Conservation (phyloP, 2,329 filamentous ascomycete species). For the Ophiostoma australiae region DNA sequence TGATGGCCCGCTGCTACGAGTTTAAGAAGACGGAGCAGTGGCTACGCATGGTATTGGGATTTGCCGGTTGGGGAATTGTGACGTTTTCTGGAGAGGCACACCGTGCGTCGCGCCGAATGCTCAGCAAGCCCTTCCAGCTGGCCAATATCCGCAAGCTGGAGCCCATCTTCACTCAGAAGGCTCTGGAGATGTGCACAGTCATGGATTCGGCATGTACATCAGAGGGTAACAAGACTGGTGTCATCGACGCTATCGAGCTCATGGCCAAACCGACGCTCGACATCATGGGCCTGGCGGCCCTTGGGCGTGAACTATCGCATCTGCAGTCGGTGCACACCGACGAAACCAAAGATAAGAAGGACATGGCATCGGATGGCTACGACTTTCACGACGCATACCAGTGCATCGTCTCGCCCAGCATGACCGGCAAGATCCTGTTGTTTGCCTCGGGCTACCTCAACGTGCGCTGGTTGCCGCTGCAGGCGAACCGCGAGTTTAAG, state of each 20-base stretch:
- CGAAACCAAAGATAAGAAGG: not conserved
- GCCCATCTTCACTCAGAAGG: constrained; percentile 38
- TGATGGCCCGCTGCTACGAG: constrained; percentile 38
- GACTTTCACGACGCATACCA: constrained; percentile 33
- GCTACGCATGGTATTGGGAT: constrained; percentile 33
- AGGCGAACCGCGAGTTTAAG: constrained; percentile 33
- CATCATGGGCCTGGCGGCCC: constrained; percentile 35
- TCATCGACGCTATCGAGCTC: constrained; percentile 24
- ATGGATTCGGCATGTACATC: constrained; percentile 30
- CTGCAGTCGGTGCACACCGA: constrained; percentile 26
- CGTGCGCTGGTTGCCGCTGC: constrained; percentile 35
- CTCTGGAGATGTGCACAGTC: constrained; percentile 31
- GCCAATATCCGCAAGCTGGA: constrained; percentile 38
- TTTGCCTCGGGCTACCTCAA: constrained; percentile 21
- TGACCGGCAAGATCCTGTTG: constrained; percentile 30
- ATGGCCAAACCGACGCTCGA: constrained; percentile 36
- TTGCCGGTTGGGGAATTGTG: constrained; percentile 23
- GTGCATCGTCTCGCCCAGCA: constrained; percentile 34
- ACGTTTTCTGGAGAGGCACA: constrained; percentile 21
- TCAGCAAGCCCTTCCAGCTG: constrained; percentile 34
- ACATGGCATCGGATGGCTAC: constrained; percentile 9
- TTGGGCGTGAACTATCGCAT: constrained; percentile 36
- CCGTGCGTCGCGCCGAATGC: constrained; percentile 26
- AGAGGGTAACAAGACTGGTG: not conserved
- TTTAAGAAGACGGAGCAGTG: constrained; percentile 32